phyloP scores from a whole-genome alignment of 441 rosid species.

The Erodium moschatum region DNA sequence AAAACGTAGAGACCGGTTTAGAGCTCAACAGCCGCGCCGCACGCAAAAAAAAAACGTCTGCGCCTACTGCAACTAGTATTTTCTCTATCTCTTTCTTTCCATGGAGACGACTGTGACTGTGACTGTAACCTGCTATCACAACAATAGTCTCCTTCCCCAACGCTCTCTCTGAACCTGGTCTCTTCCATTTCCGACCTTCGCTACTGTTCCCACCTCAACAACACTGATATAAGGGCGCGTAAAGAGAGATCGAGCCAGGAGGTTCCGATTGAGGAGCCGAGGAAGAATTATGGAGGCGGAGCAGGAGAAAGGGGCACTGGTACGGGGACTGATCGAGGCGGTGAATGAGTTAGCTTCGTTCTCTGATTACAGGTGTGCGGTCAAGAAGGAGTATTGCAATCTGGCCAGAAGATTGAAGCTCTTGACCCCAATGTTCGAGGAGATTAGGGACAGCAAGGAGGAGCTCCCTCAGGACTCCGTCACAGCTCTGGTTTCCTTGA shows the following conservation, averaged over 20 bases:
- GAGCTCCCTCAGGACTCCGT: slow-evolving; percentile 26
- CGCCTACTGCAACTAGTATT: neutral
- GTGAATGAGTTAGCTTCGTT: slow-evolving; percentile 57
- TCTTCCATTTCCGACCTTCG: neutral
- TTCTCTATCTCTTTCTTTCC: neutral
- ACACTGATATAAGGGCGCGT: neutral
- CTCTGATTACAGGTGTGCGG: slow-evolving; percentile 40
- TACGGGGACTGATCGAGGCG: slow-evolving; percentile 45
- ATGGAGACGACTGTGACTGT: neutral
- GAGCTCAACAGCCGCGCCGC: too few species aligned
- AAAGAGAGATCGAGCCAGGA: neutral
- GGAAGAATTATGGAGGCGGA: slow-evolving; percentile 18
- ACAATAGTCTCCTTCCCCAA: neutral
- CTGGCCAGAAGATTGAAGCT: slow-evolving; percentile 65
- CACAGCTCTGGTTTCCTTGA: slow-evolving; percentile 39
- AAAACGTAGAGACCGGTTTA: too few species aligned
- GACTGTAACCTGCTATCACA: neutral
- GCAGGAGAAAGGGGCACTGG: slow-evolving; percentile 33
- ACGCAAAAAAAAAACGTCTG: neutral
- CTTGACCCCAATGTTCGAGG: slow-evolving; percentile 75
- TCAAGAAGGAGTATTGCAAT: slow-evolving; percentile 63
- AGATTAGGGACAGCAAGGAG: slow-evolving; percentile 58
- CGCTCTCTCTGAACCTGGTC: neutral
- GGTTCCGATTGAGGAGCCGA: too few species aligned
- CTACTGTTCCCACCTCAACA: neutral